These are phyloP conservation scores for Talaromyces albobiverticillius DNA, from an alignment of 2,329 filamentous ascomycete species.

Conservation along the genomic window DNA sequence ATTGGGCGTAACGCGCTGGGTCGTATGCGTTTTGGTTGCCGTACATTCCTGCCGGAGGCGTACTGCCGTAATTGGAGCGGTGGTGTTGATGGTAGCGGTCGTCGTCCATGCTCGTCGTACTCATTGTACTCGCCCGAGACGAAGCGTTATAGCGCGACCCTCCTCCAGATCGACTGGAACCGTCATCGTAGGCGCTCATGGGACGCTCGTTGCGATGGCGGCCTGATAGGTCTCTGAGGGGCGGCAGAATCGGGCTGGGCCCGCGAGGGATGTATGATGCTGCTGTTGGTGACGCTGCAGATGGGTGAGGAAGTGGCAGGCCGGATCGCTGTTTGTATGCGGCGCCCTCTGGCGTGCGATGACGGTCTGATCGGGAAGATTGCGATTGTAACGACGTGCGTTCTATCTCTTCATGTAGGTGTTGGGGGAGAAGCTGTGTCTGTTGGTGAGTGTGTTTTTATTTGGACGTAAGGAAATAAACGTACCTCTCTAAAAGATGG, in stretches of 20 bases:
- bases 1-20: constrained; percentile 16
- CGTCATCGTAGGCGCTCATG: constrained; percentile 25
- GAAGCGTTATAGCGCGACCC: background rate
- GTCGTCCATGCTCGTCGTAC: constrained; percentile 16
- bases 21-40: constrained; percentile 7
- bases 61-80: constrained; percentile 19
- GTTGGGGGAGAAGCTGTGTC: constrained; percentile 35
- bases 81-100: constrained; percentile 25
- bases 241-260: constrained; percentile 36
- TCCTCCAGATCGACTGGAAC: constrained; percentile 4
- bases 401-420: constrained; percentile 43
- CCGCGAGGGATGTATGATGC: constrained; percentile 27
- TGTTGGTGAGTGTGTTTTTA: background rate
- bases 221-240: constrained; percentile 35
- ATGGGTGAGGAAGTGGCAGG: constrained; percentile 21
- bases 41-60: constrained; percentile 15
- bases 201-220: constrained; percentile 21
- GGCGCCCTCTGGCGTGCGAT: constrained; percentile 30
- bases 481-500: constrained; percentile 16
- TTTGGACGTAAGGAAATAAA: background rate
- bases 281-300: constrained; percentile 18
- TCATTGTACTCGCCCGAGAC: background rate
- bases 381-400: constrained; percentile 29
- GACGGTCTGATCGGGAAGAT: constrained; percentile 19
- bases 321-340: constrained; percentile 29